These are phyloP conservation scores for Aspergillus nomiae DNA, from an alignment of 2,329 filamentous ascomycete species.

Conservation along the genomic window DNA sequence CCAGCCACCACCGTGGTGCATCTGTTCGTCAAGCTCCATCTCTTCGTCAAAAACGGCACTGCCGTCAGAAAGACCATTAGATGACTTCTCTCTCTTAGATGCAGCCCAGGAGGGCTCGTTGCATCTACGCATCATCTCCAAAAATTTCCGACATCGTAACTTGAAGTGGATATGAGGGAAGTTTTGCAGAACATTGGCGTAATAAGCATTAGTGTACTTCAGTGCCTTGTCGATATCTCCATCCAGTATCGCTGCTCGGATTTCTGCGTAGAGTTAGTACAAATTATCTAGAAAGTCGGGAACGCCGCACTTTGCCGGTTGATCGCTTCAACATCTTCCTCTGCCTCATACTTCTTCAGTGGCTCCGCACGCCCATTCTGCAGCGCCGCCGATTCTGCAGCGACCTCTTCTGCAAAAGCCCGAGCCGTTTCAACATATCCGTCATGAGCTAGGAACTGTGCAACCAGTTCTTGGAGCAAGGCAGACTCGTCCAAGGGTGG, in stretches of 20 bases:
- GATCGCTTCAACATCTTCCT: conserved; percentile 82
- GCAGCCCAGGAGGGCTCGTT: conserved; percentile 59
- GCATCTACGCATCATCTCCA: conserved; percentile 84
- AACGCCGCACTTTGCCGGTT: conserved; percentile 73
- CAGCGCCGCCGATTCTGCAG: conserved; percentile 70
- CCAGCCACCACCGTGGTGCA: conserved; percentile 34
- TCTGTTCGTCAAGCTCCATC: conserved; percentile 61
- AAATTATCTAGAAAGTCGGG: neutral
- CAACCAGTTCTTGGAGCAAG: conserved; percentile 78
- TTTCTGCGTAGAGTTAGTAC: conserved; percentile 57
- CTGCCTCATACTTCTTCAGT: conserved; percentile 65
- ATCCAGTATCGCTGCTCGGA: conserved; percentile 82
- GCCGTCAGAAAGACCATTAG: conserved; percentile 46
- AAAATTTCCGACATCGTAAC: conserved; percentile 85
- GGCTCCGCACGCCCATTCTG: conserved; percentile 56
- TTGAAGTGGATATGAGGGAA: conserved; percentile 87
- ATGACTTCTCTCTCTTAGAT: conserved; percentile 41
- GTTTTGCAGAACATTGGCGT: conserved; percentile 75
- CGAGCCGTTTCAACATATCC: conserved; percentile 92
- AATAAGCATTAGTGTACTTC: conserved; percentile 76
- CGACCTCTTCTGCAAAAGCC: conserved; percentile 82
- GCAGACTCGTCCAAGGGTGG: conserved; percentile 70
- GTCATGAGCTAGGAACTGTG: conserved; percentile 91
- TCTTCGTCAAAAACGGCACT: conserved; percentile 52
- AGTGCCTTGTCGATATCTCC: conserved; percentile 90